Base-by-base conservation (phyloP, 2,329 filamentous ascomycete species). In the Fusarium begoniae region DNA sequence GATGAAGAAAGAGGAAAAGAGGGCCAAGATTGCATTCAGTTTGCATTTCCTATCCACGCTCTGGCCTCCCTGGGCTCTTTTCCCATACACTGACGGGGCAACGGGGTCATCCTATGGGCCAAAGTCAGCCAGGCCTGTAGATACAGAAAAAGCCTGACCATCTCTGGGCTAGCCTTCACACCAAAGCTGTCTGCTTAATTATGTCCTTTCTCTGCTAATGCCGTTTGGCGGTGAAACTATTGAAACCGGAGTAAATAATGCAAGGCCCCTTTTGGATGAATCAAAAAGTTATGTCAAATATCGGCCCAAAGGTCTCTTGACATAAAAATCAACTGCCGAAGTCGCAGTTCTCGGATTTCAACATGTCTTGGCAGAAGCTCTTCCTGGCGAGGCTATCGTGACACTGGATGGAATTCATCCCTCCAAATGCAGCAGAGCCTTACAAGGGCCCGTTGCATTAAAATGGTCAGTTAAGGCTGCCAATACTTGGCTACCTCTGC, bases 21-120 rank as follows among this genome's bases (percentile, higher is more conserved):
- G 68, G 76, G 60, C 69, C 66, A 78, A 51, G 68, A 50, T 70
- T 61, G 57, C 69, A 69, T 66, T 62, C 64, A 51, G 63, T 74
- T 73, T 75, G 68, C 75, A 73, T 69, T 79, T 74, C 69, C 60
- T 77, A 61, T 63, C 69, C 68, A 74, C 65, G 77, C 77, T 67
- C 72, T 77, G 72, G 65, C 76, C 72, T 72, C 76, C 69, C 58
- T 72, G 69, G 47, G 71, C 64, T 72, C 70, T 69, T 75, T 75
- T 66, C 54, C 75, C 74, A 74, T 78, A 75, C 65, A 74, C 79
- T 82, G 81, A 80, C 81, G 75, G 80, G 81, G 73, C 72, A 74
- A 74, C 72, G 63, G 72, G 55, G 69, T 75, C 72, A 43, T 50
- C 53, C 54, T 61, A 74, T 59, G 72, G 68, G 56, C 63, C 55